Percentiles rank a stretch among this genome's conserved stretches.
These are phyloP conservation scores for Dysphania ambrosioides DNA, from an alignment of 148 eudicot genomes.

Conservation along the genomic window DNA sequence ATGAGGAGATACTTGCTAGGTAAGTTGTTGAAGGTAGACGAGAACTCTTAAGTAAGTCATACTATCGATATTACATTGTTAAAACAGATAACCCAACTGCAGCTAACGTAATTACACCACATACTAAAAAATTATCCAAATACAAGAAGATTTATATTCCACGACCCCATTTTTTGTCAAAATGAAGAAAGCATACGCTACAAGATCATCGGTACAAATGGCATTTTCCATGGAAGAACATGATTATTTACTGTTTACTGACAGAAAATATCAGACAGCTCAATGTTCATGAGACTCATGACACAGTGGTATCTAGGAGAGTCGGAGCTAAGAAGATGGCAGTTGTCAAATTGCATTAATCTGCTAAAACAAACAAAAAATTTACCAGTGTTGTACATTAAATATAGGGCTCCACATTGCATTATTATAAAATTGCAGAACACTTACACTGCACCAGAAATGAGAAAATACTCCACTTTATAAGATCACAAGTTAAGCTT, in stretches of 20 bases:
- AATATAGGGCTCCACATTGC: slow-evolving; percentile 17
- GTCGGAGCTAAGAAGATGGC: slow-evolving; percentile 28
- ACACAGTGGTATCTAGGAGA: background rate
- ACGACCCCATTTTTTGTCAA: background rate
- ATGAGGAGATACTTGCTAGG: too few species aligned
- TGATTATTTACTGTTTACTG: background rate
- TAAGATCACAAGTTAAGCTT: slow-evolving; percentile 30
- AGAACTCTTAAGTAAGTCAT: too few species aligned
- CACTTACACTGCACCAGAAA: slow-evolving; percentile 10
- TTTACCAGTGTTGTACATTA: slow-evolving; percentile 19
- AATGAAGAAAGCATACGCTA: background rate
- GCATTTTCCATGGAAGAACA: background rate
- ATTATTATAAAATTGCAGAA: slow-evolving; percentile 24
- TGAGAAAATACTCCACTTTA: slow-evolving; percentile 21
- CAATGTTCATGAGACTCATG: background rate
- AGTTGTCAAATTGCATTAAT: slow-evolving; percentile 21
- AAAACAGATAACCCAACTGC: too few species aligned
- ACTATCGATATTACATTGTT: too few species aligned
- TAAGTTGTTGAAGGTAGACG: too few species aligned
- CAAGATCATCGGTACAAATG: background rate
- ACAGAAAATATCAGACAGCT: background rate
- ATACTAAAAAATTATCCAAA: too few species aligned
- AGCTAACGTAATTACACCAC: too few species aligned
- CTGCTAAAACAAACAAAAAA: slow-evolving; percentile 18
- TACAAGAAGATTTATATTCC: background rate